These are phyloP conservation scores for Hordeum marinum DNA, from an alignment of 176 grass and related monocot genomes.

Conservation along the genomic window DNA sequence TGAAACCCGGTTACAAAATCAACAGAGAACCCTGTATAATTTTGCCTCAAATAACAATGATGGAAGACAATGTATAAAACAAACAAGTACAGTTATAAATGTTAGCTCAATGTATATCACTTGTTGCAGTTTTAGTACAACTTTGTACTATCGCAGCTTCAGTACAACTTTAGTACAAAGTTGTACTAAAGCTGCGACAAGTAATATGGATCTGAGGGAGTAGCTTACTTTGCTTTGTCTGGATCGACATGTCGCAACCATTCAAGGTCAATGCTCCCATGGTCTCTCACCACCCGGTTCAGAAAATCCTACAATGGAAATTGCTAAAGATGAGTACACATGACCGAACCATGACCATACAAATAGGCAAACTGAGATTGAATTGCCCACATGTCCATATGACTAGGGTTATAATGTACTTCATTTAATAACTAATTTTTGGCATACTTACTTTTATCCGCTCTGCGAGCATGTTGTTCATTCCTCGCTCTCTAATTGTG, in stretches of 20 bases:
- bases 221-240: constrained; percentile 75
- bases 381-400: background rate
- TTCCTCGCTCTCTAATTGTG: constrained; percentile 70
- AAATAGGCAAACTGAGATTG: constrained; percentile 12
- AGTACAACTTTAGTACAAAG: no score
- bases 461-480: constrained; percentile 85
- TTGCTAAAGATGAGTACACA: constrained; percentile 10
- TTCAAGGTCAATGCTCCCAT: constrained; percentile 70
- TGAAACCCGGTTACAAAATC: background rate
- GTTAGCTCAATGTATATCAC: background rate
- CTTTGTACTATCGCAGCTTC: no score
- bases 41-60: background rate
- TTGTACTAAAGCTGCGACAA: no score
- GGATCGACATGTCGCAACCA: constrained; percentile 68
- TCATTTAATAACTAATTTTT: constrained; percentile 2
- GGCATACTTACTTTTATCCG: constrained; percentile 61
- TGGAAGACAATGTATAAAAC: background rate
- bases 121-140: no score
- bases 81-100: background rate
- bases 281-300: constrained; percentile 62
- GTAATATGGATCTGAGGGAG: no score
- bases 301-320: constrained; percentile 53
- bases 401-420: background rate
- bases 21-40: background rate
- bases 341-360: background rate